Conservation (phyloP, 805 yeast genomes). For the Debaryomyces tyrocola region DNA sequence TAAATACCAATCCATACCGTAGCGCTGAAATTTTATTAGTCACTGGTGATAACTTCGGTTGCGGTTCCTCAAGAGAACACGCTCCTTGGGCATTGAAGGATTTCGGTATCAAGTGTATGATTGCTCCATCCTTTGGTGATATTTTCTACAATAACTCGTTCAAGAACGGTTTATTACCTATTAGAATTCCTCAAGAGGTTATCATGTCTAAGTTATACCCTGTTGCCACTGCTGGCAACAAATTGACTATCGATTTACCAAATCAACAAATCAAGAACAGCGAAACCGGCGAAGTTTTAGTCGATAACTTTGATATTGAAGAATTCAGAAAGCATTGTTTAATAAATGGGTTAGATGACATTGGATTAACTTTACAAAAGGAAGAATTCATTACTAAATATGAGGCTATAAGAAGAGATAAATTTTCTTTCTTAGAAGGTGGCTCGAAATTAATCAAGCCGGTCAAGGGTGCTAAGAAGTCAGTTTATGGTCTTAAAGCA, state of each 20-base stretch:
- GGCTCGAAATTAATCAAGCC: conserved; percentile 73
- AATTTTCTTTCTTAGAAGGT: conserved; percentile 90
- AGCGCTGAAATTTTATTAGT: conserved; percentile 81
- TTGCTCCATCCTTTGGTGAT: conserved; percentile 98
- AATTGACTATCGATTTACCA: conserved; percentile 80
- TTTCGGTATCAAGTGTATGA: conserved; percentile 92
- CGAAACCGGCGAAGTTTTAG: conserved; percentile 58
- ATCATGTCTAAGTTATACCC: conserved; percentile 76
- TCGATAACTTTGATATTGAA: conserved; percentile 85
- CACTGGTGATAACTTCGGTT: conserved; percentile 96
- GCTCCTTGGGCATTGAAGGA: conserved; percentile 99
- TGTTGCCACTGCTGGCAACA: conserved; percentile 69
- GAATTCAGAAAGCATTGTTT: conserved; percentile 92
- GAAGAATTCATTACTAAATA: conserved; percentile 72
- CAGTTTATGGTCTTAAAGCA: conserved; percentile 62
- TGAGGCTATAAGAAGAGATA: conserved; percentile 74
- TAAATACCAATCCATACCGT: conserved; percentile 83
- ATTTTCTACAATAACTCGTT: conserved; percentile 96
- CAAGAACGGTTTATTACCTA: conserved; percentile 93
- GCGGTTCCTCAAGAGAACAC: conserved; percentile 99
- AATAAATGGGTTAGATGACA: conserved; percentile 93
- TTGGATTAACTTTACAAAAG: conserved; percentile 91
- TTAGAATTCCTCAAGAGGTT: conserved; percentile 78
- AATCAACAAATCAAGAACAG: conserved; percentile 78
- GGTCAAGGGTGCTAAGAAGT: conserved; percentile 64